These are phyloP conservation scores for Rhizopus delemar DNA, from an alignment of 371 early-diverging fungal genomes.

Conservation along the genomic window DNA sequence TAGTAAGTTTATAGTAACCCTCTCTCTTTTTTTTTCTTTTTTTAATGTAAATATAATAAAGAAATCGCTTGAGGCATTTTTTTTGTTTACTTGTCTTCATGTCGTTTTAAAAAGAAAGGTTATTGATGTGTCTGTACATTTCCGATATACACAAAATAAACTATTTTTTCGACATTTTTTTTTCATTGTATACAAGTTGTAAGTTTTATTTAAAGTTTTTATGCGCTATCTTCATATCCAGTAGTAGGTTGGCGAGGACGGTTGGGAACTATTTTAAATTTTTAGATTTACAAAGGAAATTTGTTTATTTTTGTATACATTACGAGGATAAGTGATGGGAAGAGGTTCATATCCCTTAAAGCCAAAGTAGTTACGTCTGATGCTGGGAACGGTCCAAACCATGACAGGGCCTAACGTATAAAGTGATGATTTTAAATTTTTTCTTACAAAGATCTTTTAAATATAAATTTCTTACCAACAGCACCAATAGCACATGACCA, in stretches of 20 bases:
- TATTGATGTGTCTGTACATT: neutral
- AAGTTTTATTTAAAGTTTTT: neutral
- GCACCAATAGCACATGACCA: conserved; percentile 51
- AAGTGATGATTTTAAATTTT: conserved; percentile 1
- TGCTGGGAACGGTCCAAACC: conserved; percentile 50
- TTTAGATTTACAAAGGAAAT: neutral
- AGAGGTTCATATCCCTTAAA: conserved; percentile 46
- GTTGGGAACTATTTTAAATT: conserved; percentile 37
- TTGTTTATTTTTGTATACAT: neutral
- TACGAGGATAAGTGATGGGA: conserved; percentile 53
- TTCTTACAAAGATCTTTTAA: neutral
- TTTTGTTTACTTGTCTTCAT: neutral
- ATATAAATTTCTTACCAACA: conserved; percentile 30
- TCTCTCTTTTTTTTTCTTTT: neutral
- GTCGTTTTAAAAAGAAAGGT: too few species aligned
- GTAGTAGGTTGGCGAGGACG: conserved; percentile 47
- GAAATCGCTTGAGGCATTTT: neutral
- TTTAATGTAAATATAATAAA: conserved; percentile 3
- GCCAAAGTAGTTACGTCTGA: conserved; percentile 53
- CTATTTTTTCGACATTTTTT: conserved; percentile 11
- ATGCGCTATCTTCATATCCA: conserved; percentile 47
- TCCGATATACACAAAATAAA: too few species aligned
- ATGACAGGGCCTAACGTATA: conserved; percentile 43
- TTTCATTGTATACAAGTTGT: neutral
- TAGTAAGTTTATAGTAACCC: conserved; percentile 5